Base-by-base conservation (phyloP, 441 rosid species). In the Manihot esculenta region DNA sequence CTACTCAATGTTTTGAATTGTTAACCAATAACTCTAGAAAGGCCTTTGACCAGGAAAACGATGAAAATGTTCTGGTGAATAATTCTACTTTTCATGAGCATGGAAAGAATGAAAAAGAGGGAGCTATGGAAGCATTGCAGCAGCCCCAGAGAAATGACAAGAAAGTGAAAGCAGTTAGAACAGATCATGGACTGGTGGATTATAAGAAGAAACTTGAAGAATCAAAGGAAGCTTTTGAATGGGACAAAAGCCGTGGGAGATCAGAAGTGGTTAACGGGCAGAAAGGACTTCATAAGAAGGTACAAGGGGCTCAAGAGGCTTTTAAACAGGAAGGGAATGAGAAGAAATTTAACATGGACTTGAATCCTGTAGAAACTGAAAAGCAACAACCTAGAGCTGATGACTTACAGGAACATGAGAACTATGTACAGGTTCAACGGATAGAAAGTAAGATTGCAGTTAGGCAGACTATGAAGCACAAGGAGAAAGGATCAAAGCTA, bases 1-100 rank as follows among this genome's bases (percentile, higher is more conserved):
- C 93, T 73, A 72, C 81, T 10, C 82, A 87, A 45, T 88, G 82
- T 84, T 90, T 85, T 75, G 93, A 90, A 76, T 73, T 92, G 82
- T 93, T 84, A 75, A 84, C 83, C 53, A 84, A 84, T 76, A 78
- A 79, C 74, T 84, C 88, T 20, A 77, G 76, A 72, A 82, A 67
- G 66, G 74, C 75, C 76, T 69, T 73, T 65, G 86, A 79, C 73
- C 81, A 71, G 72, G 80, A 68, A 69, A 81, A 79, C 64, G 79
- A 68, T 73, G 85, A 80, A 70, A 79, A 73, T 38, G 35, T 71
- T 70, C 67, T 70, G 56, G 42, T 68, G 68, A 79, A 76, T 65
- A 61, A 72, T 51, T 55, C 60, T 48, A 64, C 62, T 38, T 24
- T 56, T 71, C 79, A 65, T 57, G 85, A 82, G 71, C 76, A 47